These are phyloP conservation scores for Monosporozyma solicola DNA, from an alignment of 805 yeast genomes.

Conservation along the genomic window DNA sequence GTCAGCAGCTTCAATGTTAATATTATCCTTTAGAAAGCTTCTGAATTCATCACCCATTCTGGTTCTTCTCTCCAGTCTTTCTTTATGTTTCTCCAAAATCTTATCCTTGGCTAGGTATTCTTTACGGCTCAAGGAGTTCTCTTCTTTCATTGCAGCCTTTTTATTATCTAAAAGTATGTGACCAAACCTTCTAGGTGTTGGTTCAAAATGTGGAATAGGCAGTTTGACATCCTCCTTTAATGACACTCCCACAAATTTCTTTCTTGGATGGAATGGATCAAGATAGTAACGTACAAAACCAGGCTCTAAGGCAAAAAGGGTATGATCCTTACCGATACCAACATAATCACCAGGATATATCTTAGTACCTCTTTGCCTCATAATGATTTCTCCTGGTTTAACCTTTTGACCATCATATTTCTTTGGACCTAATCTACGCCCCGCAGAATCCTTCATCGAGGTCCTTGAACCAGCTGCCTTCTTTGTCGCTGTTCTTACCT, in stretches of 20 bases:
- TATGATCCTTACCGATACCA: slow-evolving; percentile 87
- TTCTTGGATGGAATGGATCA: slow-evolving; percentile 93
- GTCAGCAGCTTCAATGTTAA: slow-evolving; percentile 22
- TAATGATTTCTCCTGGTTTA: slow-evolving; percentile 73
- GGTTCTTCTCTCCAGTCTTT: slow-evolving; percentile 36
- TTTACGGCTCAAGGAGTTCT: slow-evolving; percentile 54
- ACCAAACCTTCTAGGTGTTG: slow-evolving; percentile 81
- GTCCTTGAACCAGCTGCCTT: slow-evolving; percentile 94
- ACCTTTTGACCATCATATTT: slow-evolving; percentile 68
- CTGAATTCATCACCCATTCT: slow-evolving; percentile 25
- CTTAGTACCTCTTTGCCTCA: slow-evolving; percentile 92
- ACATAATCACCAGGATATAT: slow-evolving; percentile 92
- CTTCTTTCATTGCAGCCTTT: slow-evolving; percentile 48
- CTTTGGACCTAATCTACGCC: slow-evolving; percentile 89
- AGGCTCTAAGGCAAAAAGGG: slow-evolving; percentile 83
- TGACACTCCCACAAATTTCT: slow-evolving; percentile 86
- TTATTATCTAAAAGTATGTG: slow-evolving; percentile 43
- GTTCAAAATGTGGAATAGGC: slow-evolving; percentile 89
- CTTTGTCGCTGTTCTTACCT: slow-evolving; percentile 84
- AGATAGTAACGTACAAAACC: slow-evolving; percentile 86
- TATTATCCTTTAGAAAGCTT: slow-evolving; percentile 16
- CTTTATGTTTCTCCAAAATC: slow-evolving; percentile 34
- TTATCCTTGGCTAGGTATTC: slow-evolving; percentile 49
- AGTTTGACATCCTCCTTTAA: slow-evolving; percentile 51
- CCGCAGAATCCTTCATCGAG: slow-evolving; percentile 87